Base-by-base conservation (phyloP, 106 monocot species). In the Acorus gramineus region DNA sequence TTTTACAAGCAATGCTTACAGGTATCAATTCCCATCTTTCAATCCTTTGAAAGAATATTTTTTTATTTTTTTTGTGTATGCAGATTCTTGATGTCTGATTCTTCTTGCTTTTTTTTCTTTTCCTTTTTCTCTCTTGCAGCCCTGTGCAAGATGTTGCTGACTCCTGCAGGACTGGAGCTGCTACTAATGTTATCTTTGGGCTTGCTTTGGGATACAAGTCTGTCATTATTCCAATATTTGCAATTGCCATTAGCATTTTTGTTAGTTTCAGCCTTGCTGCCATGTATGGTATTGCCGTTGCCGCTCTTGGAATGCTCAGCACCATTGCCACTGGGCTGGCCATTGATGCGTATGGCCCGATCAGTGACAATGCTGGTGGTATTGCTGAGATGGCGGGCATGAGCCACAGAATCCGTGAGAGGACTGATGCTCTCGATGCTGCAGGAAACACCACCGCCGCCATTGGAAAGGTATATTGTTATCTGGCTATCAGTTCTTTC, bases 371-470 rank as follows among this genome's bases (percentile, higher is more conserved):
- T 75, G 92, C 92, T 74, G 92, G 92, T 66, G 92, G 92, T 7
- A 92, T 92, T 74, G 92, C 92, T n/a, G 92, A 92, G 64, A 92
- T 92, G 92, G 87, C 92, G 52, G 92, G 92, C 7, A 87, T 87
- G 87, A 84, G 87, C 63, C 81, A 79, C 63, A 77, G 68, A 56
- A 85, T 92, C 47, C 86, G 92, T 44, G 87, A 92, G 74, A 74
- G 87, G 55, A 92, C 92, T 59, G 92, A 92, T 73, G 92, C 87
- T 9, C 69, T 92, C 44, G 92, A 92, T 65, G 81, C 92, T 45
- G 91, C 91, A 2, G 91, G 91, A 8, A 92, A 92, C 67, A 92
- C 91, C 8, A 92, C 86, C 67, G 91, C 91, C 56, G 92, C 92
- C 71, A 92, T 92, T 75, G 87, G 92, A 55, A 92, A 80, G 75